Evolutionary conservation across 2,329 filamentous ascomycete genomes (phyloP).

Genomic region (Paecilomyces variotii): DNA sequence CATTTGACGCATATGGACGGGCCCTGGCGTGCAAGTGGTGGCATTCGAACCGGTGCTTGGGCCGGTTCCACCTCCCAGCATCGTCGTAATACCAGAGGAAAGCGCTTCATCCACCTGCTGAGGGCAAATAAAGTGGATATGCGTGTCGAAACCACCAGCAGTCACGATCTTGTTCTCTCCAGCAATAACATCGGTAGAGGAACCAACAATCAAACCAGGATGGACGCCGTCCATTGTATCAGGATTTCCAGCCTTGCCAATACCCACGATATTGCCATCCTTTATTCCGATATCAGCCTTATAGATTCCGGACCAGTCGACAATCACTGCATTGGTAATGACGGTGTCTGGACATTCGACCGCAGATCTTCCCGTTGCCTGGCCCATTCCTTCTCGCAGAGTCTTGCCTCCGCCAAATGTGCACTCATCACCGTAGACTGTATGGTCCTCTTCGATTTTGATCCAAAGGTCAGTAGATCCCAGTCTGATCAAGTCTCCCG

Average conservation of each 20-base stretch:
- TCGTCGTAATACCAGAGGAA: conserved; percentile 78
- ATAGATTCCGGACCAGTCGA: conserved; percentile 89
- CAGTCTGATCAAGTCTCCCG: conserved; percentile 73
- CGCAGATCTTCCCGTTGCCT: conserved; percentile 69
- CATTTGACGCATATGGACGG: conserved; percentile 78
- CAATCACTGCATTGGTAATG: conserved; percentile 78
- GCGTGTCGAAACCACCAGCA: conserved; percentile 79
- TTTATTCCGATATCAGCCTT: conserved; percentile 96
- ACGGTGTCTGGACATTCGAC: conserved; percentile 72
- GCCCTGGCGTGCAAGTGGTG: conserved; percentile 86
- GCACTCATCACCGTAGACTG: conserved; percentile 84
- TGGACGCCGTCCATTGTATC: conserved; percentile 89
- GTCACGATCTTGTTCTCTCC: conserved; percentile 87
- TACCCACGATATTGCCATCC: conserved; percentile 72
- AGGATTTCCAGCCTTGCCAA: conserved; percentile 95
- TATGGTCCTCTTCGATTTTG: conserved; percentile 77
- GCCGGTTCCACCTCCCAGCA: conserved; percentile 84
- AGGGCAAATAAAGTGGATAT: conserved; percentile 92
- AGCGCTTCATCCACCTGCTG: conserved; percentile 82
- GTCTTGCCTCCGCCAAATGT: conserved; percentile 94
- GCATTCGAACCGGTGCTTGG: conserved; percentile 88
- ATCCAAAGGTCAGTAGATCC: conserved; percentile 85
- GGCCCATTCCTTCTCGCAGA: conserved; percentile 89
- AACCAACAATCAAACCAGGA: conserved; percentile 70
- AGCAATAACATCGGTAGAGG: conserved; percentile 84